These are phyloP conservation scores for Glaciozyma martinii DNA, from an alignment of 768 basidiomycete genomes.

Conservation along the genomic window DNA sequence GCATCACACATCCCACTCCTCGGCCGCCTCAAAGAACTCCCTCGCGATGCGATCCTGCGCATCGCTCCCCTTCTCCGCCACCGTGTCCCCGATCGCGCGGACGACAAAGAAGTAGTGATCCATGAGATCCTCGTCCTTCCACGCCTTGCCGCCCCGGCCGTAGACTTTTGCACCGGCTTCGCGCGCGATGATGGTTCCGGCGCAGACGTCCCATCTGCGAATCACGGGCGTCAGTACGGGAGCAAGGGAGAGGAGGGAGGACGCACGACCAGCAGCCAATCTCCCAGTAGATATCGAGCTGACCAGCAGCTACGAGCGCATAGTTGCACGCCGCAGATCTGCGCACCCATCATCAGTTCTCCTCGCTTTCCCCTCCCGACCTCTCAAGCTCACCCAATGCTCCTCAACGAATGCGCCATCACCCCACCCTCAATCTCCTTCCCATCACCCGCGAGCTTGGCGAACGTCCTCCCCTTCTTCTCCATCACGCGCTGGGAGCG, in stretches of 20 bases:
- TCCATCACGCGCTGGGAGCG: conserved; percentile 37
- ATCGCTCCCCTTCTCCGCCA: conserved; percentile 55
- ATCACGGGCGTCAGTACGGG: neutral
- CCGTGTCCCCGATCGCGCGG: conserved; percentile 37
- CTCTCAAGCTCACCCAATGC: conserved; percentile 55
- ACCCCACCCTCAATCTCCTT: conserved; percentile 57
- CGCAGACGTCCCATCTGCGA: conserved; percentile 42
- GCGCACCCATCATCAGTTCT: neutral
- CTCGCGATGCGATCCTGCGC: conserved; percentile 70
- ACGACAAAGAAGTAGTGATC: conserved; percentile 40
- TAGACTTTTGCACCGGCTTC: conserved; percentile 78
- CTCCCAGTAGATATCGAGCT: conserved; percentile 49
- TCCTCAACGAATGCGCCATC: conserved; percentile 77
- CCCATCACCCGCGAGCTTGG: conserved; percentile 63
- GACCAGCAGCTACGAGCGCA: conserved; percentile 73
- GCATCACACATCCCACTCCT: conserved; percentile 50
- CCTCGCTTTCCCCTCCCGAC: neutral
- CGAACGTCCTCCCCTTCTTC: conserved; percentile 49
- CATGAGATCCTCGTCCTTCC: conserved; percentile 37
- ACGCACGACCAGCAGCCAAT: conserved; percentile 60
- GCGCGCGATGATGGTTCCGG: conserved; percentile 80
- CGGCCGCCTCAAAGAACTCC: conserved; percentile 77
- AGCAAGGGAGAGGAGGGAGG: neutral
- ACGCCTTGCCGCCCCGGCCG: conserved; percentile 9
- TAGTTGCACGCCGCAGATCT: conserved; percentile 63